phyloP scores from a whole-genome alignment of 1,284 basidiomycete genomes.

The Cryptococcus sp. region DNA sequence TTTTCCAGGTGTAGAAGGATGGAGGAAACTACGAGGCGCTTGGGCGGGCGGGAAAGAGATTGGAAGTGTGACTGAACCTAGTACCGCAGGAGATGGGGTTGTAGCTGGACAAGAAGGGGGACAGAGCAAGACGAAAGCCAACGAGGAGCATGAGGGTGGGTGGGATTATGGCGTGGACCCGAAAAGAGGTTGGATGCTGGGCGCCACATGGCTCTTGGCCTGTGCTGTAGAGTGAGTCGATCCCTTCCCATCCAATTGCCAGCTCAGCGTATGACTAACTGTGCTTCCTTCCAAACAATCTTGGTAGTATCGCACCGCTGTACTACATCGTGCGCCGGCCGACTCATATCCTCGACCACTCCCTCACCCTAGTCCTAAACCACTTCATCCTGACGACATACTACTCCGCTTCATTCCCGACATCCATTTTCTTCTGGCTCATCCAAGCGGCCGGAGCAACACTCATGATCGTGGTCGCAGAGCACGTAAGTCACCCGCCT shows the following conservation, averaged over 20 bases:
- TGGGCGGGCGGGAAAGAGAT: slow-evolving; percentile 51
- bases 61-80: slow-evolving; percentile 22
- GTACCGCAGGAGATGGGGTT: background rate
- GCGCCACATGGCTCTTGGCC: slow-evolving; percentile 75
- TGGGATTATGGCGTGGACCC: slow-evolving; percentile 64
- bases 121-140: slow-evolving; percentile 4
- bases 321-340: slow-evolving; percentile 86
- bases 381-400: slow-evolving; percentile 90
- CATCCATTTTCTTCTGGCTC: slow-evolving; percentile 85
- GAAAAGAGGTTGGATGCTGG: slow-evolving; percentile 81
- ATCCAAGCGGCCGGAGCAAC: slow-evolving; percentile 71
- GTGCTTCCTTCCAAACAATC: background rate
- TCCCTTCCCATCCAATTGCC: too few relatives aligned
- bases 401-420: slow-evolving; percentile 82
- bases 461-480: slow-evolving; percentile 75
- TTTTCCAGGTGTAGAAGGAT: slow-evolving; percentile 48
- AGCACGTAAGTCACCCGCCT: slow-evolving; percentile 60
- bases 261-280: background rate
- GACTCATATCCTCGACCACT: slow-evolving; percentile 91
- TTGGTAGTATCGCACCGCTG: slow-evolving; percentile 75
- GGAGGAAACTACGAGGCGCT: slow-evolving; percentile 57
- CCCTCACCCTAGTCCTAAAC: slow-evolving; percentile 82
- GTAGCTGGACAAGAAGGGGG: slow-evolving; percentile 7
- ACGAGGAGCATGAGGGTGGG: slow-evolving; percentile 30
- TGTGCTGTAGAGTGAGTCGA: slow-evolving; percentile 78